Conservation (phyloP, 163 green algal genomes). For the Dunaliella salina region DNA sequence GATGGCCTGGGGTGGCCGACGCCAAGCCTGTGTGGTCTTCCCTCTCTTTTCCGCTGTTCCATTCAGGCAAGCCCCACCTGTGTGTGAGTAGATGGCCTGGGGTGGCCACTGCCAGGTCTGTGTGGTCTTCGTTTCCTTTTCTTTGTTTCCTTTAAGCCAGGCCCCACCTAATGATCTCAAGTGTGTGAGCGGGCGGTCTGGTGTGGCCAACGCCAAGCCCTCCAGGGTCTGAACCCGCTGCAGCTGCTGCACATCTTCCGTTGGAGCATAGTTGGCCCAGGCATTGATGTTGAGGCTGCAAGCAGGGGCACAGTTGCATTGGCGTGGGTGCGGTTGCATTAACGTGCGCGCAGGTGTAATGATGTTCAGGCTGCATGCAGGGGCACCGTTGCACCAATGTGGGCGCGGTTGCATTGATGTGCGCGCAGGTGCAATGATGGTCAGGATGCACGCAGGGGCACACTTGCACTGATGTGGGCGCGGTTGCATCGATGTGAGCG, state of each 20-base stretch:
- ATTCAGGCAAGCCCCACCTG: no score
- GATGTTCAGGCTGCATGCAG: no score
- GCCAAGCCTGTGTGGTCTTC: no score
- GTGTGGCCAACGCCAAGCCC: background rate
- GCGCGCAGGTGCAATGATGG: slow-evolving; percentile 23
- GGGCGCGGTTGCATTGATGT: no score
- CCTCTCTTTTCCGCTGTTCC: no score
- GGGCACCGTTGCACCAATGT: no score
- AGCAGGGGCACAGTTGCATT: background rate
- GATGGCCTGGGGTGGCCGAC: no score
- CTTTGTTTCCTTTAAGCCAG: no score
- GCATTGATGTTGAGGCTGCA: slow-evolving; percentile 22
- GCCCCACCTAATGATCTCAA: background rate
- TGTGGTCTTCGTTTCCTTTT: no score
- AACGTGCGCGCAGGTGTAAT: background rate
- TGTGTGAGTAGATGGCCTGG: no score
- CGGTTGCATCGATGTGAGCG: background rate
- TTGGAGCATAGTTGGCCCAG: background rate
- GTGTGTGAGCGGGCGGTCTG: background rate
- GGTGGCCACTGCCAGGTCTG: no score
- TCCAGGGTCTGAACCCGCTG: slow-evolving; percentile 7
- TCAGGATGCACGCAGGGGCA: background rate
- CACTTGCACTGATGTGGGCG: background rate
- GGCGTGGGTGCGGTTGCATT: background rate
- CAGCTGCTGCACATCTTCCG: background rate